phyloP scores from a whole-genome alignment of 164 flowering plant genomes.

The Paratinospora sagittata region DNA sequence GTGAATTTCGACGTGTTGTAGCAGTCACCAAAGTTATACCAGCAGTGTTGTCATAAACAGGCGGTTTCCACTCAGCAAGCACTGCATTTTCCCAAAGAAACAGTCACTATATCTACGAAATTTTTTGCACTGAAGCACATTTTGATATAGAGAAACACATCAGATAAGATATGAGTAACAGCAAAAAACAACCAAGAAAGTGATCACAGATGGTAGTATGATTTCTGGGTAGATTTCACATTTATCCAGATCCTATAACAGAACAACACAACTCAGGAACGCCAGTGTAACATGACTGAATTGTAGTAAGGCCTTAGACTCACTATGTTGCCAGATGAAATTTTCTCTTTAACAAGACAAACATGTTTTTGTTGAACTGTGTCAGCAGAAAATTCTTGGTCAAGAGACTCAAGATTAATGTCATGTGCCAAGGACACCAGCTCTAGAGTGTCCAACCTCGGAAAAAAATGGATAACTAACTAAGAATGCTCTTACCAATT shows the following conservation, averaged over 20 bases:
- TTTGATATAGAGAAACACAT: background rate
- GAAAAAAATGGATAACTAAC: conserved; percentile 1
- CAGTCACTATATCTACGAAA: background rate
- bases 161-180: too few species aligned
- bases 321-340: background rate
- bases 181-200: too few species aligned
- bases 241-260: too few species aligned
- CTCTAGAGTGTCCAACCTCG: background rate
- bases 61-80: conserved; percentile 98
- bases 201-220: too few species aligned
- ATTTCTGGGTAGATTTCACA: too few species aligned
- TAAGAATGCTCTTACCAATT: conserved; percentile 49
- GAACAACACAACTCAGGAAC: too few species aligned
- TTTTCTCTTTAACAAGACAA: background rate
- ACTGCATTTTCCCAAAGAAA: conserved; percentile 38
- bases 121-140: background rate
- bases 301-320: too few species aligned
- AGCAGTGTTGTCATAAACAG: conserved; percentile 73
- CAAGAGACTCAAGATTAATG: background rate
- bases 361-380: background rate
- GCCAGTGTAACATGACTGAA: too few species aligned
- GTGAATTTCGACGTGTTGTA: conserved; percentile 93
- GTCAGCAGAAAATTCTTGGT: background rate
- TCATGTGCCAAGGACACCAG: background rate
- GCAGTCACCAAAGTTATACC: conserved; percentile 90